phyloP scores from a whole-genome alignment of 106 monocot genomes.

The Alisma plantagoaquatica region DNA sequence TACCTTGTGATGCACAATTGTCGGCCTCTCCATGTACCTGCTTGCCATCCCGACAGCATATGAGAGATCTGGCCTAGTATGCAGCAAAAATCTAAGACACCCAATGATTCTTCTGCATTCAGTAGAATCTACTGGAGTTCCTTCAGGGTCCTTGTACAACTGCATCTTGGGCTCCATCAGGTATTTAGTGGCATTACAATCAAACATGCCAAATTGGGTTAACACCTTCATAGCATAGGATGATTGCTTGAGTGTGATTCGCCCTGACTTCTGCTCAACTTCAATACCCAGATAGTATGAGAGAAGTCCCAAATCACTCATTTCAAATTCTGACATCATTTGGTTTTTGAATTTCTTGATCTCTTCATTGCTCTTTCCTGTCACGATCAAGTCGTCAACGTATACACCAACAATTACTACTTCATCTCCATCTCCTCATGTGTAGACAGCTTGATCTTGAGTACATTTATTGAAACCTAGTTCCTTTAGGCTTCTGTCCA shows the following conservation, averaged over 20 bases:
- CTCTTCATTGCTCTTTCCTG: too few species aligned
- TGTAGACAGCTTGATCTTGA: too few species aligned
- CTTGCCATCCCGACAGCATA: too few species aligned
- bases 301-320: too few species aligned
- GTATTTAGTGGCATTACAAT: not conserved
- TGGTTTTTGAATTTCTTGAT: too few species aligned
- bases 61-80: too few species aligned
- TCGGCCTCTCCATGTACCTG: constrained; percentile 1
- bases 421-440: not conserved
- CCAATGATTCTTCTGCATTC: constrained; percentile 1
- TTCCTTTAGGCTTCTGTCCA: too few species aligned
- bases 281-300: too few species aligned
- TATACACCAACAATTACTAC: not conserved
- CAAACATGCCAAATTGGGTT: not conserved
- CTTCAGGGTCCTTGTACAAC: not conserved
- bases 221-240: not conserved
- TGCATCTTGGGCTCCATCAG: not conserved
- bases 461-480: too few species aligned
- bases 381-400: constrained; percentile 1
- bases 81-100: not conserved
- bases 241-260: not conserved
- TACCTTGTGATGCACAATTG: not conserved
- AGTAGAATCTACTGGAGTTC: not conserved
- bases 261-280: too few species aligned
- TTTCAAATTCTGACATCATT: too few species aligned